These are phyloP conservation scores for Mycena sanguinolenta DNA, from an alignment of 768 basidiomycete species.

Conservation along the genomic window DNA sequence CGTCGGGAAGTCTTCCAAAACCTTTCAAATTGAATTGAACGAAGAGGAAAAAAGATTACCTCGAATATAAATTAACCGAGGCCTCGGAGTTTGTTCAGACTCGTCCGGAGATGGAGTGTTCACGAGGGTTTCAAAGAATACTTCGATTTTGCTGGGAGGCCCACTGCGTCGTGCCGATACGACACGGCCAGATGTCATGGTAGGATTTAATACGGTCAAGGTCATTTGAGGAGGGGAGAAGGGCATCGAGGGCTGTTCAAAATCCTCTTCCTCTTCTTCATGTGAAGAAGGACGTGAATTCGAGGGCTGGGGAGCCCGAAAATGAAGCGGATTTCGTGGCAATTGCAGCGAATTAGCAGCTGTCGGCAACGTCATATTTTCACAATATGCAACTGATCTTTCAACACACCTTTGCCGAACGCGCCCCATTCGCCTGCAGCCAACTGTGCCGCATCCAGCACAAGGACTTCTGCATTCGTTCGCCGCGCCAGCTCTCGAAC, in stretches of 20 bases:
- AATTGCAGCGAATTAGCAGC: constrained; percentile 79
- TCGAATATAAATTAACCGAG: constrained; percentile 87
- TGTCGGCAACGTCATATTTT: constrained; percentile 43
- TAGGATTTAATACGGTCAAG: constrained; percentile 53
- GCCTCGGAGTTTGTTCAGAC: constrained; percentile 50
- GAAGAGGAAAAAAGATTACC: constrained; percentile 7
- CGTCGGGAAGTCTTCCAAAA: constrained; percentile 71
- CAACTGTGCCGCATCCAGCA: constrained; percentile 86
- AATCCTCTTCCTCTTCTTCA: constrained; percentile 61
- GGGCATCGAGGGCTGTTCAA: constrained; percentile 48
- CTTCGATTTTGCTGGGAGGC: constrained; percentile 69
- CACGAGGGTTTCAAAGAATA: constrained; percentile 84
- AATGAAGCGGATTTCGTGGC: constrained; percentile 83
- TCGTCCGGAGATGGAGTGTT: constrained; percentile 63
- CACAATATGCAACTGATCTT: background rate
- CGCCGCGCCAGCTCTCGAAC: constrained; percentile 82
- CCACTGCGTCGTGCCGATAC: constrained; percentile 58
- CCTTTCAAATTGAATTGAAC: background rate
- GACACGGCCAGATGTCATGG: constrained; percentile 54
- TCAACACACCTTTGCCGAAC: constrained; percentile 78
- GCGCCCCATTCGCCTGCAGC: constrained; percentile 91
- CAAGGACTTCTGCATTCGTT: constrained; percentile 84
- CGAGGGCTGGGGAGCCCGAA: constrained; percentile 53
- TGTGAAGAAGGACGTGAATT: constrained; percentile 48
- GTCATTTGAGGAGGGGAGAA: constrained; percentile 55